Base-by-base conservation (phyloP, 2,329 filamentous ascomycete species). In the Sclerotiophoma versabilis region DNA sequence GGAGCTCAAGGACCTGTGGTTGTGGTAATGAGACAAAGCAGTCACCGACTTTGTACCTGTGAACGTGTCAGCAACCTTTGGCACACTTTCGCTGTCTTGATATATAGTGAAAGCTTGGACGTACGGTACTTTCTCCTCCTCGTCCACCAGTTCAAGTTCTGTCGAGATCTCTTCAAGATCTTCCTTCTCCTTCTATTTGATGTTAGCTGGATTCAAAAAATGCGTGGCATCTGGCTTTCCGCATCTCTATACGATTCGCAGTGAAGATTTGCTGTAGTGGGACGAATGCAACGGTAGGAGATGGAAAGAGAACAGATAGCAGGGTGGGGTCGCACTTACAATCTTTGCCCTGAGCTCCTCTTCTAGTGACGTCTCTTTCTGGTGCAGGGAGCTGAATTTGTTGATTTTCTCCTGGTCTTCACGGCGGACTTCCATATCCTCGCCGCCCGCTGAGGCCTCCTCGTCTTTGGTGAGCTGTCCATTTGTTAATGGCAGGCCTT, bases 371-470 rank as follows among this genome's bases (percentile, higher is more conserved):
- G 89, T 83, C 74, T 96, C 90, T 45, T 91, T 89, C 74, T 96
- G 92, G 75, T 99, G 95, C 59, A 99, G 82, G 37, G 92, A 88
- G 76, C 93, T 97, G 82, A 99, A 99, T 62, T 87, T 89, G 79
- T 99, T 99, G 85, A 99, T 99, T 79, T 95, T 96, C 80, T 98
- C 93, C 77, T 99, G 95, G 75, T 99, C 95, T 75, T 98, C 93
- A 70, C 93, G 90, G 57, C 95, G 90, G 54, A 99, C 95, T 77
- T 97, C 91, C 67, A 92, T 89, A 73, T 99, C 95, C 63, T 95
- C 90, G 58, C 86, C 84, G 46, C 83, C 83, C 17, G 87, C 82
- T 54, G 87, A 75, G 15, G 53, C 53, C 53, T 81, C 88, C 77
- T 99, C 95, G 57, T 96, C 93, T 73, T 92, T 96, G 38, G 91